Evolutionary conservation across 306 rosid genomes (phyloP).

Genomic region (Luffa aegyptiaca): DNA sequence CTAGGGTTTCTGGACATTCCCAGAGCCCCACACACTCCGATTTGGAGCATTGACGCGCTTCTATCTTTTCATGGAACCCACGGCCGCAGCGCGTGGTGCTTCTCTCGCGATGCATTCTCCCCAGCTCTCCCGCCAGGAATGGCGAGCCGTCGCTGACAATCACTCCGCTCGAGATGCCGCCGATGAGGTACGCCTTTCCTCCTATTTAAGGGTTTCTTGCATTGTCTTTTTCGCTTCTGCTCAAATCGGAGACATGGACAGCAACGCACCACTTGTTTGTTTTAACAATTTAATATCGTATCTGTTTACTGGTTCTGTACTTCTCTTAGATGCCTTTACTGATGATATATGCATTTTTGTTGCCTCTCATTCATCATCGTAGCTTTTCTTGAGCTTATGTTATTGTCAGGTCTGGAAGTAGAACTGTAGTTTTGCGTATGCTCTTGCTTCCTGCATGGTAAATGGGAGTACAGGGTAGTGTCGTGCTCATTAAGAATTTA

Average conservation of each 20-base stretch:
- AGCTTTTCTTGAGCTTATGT: background rate
- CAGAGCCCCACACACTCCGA: background rate
- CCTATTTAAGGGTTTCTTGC: constrained; percentile 12
- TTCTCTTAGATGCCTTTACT: background rate
- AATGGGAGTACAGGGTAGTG: background rate
- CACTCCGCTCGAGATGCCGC: constrained; percentile 54
- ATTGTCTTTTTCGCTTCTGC: constrained; percentile 19
- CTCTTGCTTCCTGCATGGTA: background rate
- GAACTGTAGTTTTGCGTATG: background rate
- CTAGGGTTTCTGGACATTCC: constrained; percentile 12
- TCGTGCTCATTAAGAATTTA: background rate
- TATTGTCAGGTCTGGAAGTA: background rate
- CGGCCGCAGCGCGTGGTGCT: constrained; percentile 57
- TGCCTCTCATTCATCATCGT: background rate
- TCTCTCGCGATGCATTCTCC: constrained; percentile 44
- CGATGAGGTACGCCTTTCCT: constrained; percentile 51
- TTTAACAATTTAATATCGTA: background rate
- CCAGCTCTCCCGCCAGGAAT: constrained; percentile 52
- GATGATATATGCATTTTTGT: background rate
- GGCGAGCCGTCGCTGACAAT: constrained; percentile 83
- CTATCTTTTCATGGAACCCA: constrained; percentile 56
- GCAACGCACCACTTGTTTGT: background rate
- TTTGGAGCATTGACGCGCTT: constrained; percentile 13
- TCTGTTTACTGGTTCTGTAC: background rate
- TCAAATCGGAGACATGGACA: background rate